phyloP scores from a whole-genome alignment of 2,329 filamentous ascomycete species.

The Mariannaea sp. region DNA sequence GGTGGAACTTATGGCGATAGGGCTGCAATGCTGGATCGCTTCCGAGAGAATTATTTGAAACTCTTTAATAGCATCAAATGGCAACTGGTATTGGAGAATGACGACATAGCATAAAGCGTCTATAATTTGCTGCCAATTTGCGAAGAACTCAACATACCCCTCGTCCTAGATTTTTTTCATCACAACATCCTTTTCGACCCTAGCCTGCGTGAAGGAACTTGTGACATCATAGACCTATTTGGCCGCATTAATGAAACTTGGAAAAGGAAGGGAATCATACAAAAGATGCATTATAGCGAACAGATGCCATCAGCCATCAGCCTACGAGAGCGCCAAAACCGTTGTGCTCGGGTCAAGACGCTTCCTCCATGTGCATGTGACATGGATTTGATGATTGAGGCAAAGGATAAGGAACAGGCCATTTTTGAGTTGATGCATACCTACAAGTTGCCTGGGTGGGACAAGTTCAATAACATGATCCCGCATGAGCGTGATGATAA shows the following conservation, averaged over 20 bases:
- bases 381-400: conserved; percentile 99
- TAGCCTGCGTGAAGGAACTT: conserved; percentile 77
- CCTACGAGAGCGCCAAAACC: conserved; percentile 78
- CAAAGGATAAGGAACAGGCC: conserved; percentile 96
- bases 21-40: conserved; percentile 74
- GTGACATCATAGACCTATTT: conserved; percentile 76
- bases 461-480: conserved; percentile 75
- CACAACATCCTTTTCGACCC: conserved; percentile 91
- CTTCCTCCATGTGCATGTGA: conserved; percentile 80
- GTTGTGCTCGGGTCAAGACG: conserved; percentile 76
- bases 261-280: conserved; percentile 80
- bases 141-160: conserved; percentile 89
- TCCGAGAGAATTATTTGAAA: conserved; percentile 72
- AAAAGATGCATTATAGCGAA: conserved; percentile 98
- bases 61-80: conserved; percentile 74
- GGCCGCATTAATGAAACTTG: conserved; percentile 83
- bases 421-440: conserved; percentile 92
- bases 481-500: conserved; percentile 80
- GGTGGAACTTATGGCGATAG: conserved; percentile 92
- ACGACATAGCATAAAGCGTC: conserved; percentile 91
- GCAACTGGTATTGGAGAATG: conserved; percentile 88
- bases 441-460: conserved; percentile 80
- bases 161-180: conserved; percentile 93
- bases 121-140: conserved; percentile 89
- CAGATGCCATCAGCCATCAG: conserved; percentile 69